phyloP scores from a whole-genome alignment of 2,329 filamentous ascomycete species.

The Orbilia oligospora region DNA sequence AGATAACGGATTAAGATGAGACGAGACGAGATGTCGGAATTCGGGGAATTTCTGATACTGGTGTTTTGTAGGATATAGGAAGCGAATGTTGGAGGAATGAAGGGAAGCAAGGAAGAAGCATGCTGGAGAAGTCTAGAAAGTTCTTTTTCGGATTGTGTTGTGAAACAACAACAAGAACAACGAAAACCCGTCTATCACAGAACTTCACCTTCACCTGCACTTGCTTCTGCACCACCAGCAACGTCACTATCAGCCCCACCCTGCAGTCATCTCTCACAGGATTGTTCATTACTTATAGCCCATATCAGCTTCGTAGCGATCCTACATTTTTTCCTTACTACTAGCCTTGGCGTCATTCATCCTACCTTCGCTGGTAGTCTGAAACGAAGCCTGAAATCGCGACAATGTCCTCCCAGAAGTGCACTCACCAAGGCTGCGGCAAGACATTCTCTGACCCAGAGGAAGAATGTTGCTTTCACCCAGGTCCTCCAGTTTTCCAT shows the following conservation, averaged over 20 bases:
- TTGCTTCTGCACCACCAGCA: no score
- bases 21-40: no score
- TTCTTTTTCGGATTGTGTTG: slow-evolving; percentile 34
- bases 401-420: slow-evolving; percentile 80
- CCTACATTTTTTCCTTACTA: neutral
- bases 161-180: slow-evolving; percentile 3
- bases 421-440: slow-evolving; percentile 95
- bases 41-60: neutral
- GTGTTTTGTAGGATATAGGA: neutral
- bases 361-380: neutral
- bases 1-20: no score
- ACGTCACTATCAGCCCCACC: neutral
- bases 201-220: slow-evolving; percentile 20
- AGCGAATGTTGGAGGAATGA: slow-evolving; percentile 2
- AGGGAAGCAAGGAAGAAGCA: neutral
- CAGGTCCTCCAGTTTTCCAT: slow-evolving; percentile 93
- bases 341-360: neutral
- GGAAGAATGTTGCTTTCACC: slow-evolving; percentile 91
- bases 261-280: neutral
- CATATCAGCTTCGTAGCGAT: neutral
- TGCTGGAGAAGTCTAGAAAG: slow-evolving; percentile 39
- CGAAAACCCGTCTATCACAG: neutral
- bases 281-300: neutral
- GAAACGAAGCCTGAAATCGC: neutral
- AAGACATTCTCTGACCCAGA: slow-evolving; percentile 86